These are phyloP conservation scores for Backusella westeae DNA, from an alignment of 192 early-diverging fungal genomes.

Conservation along the genomic window DNA sequence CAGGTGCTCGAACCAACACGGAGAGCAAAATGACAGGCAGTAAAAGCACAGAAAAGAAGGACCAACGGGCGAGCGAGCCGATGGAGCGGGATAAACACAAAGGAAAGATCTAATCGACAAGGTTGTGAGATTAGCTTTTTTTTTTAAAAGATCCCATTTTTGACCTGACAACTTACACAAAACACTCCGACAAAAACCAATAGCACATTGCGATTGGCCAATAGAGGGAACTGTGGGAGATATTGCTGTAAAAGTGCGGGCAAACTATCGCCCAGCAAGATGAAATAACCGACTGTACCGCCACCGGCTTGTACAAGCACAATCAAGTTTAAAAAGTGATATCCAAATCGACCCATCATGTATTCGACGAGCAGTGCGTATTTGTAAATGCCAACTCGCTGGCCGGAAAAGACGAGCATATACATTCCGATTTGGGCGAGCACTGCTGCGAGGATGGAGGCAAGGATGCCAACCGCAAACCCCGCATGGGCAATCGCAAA, in stretches of 20 bases:
- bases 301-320: slow-evolving; percentile 59
- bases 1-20: slow-evolving; percentile 53
- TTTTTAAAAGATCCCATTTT: background rate
- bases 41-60: slow-evolving; percentile 57
- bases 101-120: slow-evolving; percentile 49
- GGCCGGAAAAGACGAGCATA: slow-evolving; percentile 57
- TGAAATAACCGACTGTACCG: slow-evolving; percentile 60
- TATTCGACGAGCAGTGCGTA: slow-evolving; percentile 51
- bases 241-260: slow-evolving; percentile 36
- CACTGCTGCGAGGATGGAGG: slow-evolving; percentile 45
- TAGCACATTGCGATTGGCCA: slow-evolving; percentile 29
- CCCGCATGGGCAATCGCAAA: slow-evolving; percentile 65
- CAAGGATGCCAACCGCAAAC: slow-evolving; percentile 53
- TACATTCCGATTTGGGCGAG: slow-evolving; percentile 54
- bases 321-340: slow-evolving; percentile 52
- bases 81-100: slow-evolving; percentile 62
- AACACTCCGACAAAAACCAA: slow-evolving; percentile 32
- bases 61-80: slow-evolving; percentile 54
- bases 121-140: background rate
- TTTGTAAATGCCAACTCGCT: slow-evolving; percentile 55
- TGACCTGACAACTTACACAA: slow-evolving; percentile 17
- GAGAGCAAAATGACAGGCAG: slow-evolving; percentile 61
- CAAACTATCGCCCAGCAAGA: slow-evolving; percentile 50
- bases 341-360: slow-evolving; percentile 54
- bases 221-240: slow-evolving; percentile 27